Base-by-base conservation (phyloP, 257 asterid genomes). In the Lithospermum erythrorhizon region DNA sequence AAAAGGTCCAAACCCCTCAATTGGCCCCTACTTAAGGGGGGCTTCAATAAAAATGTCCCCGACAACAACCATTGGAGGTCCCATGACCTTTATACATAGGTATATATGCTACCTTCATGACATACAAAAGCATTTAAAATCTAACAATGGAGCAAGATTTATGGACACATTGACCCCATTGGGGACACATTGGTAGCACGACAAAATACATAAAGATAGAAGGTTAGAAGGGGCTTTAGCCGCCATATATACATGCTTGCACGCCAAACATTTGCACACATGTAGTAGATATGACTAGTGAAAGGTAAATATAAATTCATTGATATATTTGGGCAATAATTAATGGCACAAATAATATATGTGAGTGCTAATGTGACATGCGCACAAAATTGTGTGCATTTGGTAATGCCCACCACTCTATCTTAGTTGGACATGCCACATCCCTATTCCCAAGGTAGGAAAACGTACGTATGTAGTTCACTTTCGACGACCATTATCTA, bases 231-330 rank as follows among this genome's bases (percentile, higher is more conserved):
- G 73, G 70, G 59, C 77, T 76, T 79, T 76, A 87, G 95, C 95
- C 97, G 90, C 86, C 89, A 82, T 60, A 72, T 79, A 83, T 72
- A 72, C 80, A 83, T 72, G 79, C 77, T 75, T 74, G 90, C 89
- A 83, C 76, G 95, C 87, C 74, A 69, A 72, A 68, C 30, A 56
- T 63, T 55, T 19, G 32, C 63, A 45, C 73, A 67, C 65, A 61
- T 62, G 68, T 48, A 61, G 58, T 23, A 55, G 57, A 9, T 27
- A 15, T 1, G 27, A 67, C 24, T 60, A 21, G 22, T 29, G 45
- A 30, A 37, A 37, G 48, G 15, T 9, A 37, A 2, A 15, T 37
- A 29, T 20, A 63, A 2, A 41, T 10, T 10, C 8, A 52, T 17
- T 59, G 73, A 64, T 69, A 61, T 51, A 57, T 51, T 62, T 66